phyloP scores from a whole-genome alignment of 23 red algal genomes.

The Gracilariopsis chorda region DNA sequence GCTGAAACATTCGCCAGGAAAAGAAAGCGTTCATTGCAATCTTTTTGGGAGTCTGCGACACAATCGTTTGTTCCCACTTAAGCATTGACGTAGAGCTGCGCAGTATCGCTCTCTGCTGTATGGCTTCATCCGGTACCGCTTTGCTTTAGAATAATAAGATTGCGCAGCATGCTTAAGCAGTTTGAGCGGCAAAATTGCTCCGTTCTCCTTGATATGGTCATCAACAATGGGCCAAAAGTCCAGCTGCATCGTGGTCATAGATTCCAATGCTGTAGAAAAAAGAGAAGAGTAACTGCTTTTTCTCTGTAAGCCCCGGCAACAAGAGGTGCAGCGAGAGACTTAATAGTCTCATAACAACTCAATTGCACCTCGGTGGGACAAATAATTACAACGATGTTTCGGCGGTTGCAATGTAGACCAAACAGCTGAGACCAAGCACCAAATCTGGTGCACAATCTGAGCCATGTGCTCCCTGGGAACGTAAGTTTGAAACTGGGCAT shows the following conservation, averaged over 20 bases:
- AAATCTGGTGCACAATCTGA: neutral
- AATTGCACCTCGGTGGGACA: too few species aligned
- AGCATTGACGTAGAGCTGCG: neutral
- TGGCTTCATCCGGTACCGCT: neutral
- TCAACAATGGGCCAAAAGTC: too few species aligned
- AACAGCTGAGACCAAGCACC: neutral
- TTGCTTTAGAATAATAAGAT: neutral
- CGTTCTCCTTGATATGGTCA: neutral
- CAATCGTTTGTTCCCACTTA: slow-evolving; percentile 40
- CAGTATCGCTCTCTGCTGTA: neutral
- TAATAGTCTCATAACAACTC: too few species aligned
- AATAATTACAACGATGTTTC: too few species aligned
- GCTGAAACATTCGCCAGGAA: neutral
- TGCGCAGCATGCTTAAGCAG: slow-evolving; percentile 4
- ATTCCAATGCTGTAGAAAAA: too few species aligned
- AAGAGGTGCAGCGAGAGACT: too few species aligned
- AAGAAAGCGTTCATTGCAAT: neutral
- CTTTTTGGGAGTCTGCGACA: neutral
- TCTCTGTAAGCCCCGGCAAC: too few species aligned
- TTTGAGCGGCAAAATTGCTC: neutral
- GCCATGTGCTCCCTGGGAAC: slow-evolving; percentile 27
- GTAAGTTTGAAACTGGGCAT: neutral
- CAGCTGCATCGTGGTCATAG: too few species aligned
- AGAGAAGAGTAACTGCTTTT: too few species aligned
- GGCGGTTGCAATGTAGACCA: neutral